phyloP scores from a whole-genome alignment of 805 yeast species.

The Citeromyces nyonsensis region DNA sequence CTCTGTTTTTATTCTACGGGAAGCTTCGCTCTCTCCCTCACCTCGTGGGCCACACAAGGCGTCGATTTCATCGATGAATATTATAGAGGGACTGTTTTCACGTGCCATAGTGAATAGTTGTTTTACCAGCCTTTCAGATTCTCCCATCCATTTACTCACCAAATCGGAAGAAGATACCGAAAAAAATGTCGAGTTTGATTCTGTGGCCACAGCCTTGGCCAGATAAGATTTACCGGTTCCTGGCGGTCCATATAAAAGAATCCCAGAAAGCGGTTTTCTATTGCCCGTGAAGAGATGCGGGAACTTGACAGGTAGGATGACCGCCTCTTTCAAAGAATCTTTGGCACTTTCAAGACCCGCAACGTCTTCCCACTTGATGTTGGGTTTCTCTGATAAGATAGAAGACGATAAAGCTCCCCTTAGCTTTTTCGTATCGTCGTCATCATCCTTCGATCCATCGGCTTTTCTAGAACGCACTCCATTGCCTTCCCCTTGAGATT shows the following conservation, averaged over 20 bases:
- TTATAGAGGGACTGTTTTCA: slow-evolving; percentile 89
- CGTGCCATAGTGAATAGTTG: slow-evolving; percentile 93
- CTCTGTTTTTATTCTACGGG: slow-evolving; percentile 91
- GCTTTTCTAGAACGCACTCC: slow-evolving; percentile 41
- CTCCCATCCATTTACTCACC: slow-evolving; percentile 99
- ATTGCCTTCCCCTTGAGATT: slow-evolving; percentile 30
- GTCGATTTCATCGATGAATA: slow-evolving; percentile 95
- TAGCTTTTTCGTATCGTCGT: slow-evolving; percentile 71
- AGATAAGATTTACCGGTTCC: slow-evolving; percentile 96
- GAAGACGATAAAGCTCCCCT: slow-evolving; percentile 89
- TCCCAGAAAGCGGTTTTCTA: slow-evolving; percentile 86
- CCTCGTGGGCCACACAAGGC: slow-evolving; percentile 97
- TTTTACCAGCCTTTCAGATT: slow-evolving; percentile 88
- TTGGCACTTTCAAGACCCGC: slow-evolving; percentile 94
- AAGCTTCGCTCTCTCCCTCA: slow-evolving; percentile 94
- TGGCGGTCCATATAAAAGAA: slow-evolving; percentile 81
- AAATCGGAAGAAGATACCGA: slow-evolving; percentile 92
- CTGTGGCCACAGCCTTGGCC: slow-evolving; percentile 98
- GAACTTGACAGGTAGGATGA: slow-evolving; percentile 87
- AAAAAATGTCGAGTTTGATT: slow-evolving; percentile 92
- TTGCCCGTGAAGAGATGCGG: slow-evolving; percentile 94
- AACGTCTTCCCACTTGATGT: slow-evolving; percentile 87
- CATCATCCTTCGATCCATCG: slow-evolving; percentile 24
- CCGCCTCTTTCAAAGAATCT: slow-evolving; percentile 94
- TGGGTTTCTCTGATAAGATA: slow-evolving; percentile 80